Percentiles rank a stretch among this genome's conserved stretches.
These are phyloP conservation scores for Magnusiomyces paraingens DNA, from an alignment of 1,139 yeast species.

Conservation along the genomic window DNA sequence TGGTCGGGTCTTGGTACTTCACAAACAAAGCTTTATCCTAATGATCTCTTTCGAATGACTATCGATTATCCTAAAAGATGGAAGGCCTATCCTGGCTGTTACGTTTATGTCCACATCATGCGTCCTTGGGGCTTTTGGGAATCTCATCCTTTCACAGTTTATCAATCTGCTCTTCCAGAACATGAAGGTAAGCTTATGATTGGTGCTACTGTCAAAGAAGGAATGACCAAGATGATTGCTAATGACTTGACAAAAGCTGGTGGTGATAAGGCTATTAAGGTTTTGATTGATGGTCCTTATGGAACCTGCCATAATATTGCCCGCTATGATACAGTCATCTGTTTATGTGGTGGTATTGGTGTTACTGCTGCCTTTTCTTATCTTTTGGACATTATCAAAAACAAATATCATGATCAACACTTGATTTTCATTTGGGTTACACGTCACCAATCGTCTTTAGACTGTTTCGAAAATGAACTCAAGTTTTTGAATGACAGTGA, in stretches of 20 bases:
- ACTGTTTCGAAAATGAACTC: constrained; percentile 50
- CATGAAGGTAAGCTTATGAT: constrained; percentile 32
- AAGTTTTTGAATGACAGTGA: constrained; percentile 24
- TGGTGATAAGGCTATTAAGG: constrained; percentile 21
- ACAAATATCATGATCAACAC: constrained; percentile 22
- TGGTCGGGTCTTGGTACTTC: constrained; percentile 33
- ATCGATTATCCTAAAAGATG: constrained; percentile 31
- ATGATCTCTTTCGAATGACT: constrained; percentile 44
- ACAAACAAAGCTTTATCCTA: constrained; percentile 20
- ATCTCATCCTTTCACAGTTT: constrained; percentile 50
- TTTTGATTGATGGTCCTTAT: constrained; percentile 51
- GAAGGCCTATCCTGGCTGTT: constrained; percentile 35
- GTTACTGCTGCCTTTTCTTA: constrained; percentile 43
- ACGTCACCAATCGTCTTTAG: constrained; percentile 40
- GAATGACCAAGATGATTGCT: constrained; percentile 22
- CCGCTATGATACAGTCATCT: constrained; percentile 45
- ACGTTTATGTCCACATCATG: constrained; percentile 37
- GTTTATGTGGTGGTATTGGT: constrained; percentile 63
- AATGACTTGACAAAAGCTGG: constrained; percentile 36
- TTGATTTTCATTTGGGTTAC: constrained; percentile 49
- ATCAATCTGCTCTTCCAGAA: constrained; percentile 28
- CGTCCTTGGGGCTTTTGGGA: constrained; percentile 44
- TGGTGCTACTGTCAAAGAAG: constrained; percentile 36
- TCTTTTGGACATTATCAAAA: constrained; percentile 16
- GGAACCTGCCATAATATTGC: constrained; percentile 44